Percentiles rank a stretch among this genome's conserved stretches.
Conservation (phyloP, 345 rosid genomes). For the Citrus maxima region DNA sequence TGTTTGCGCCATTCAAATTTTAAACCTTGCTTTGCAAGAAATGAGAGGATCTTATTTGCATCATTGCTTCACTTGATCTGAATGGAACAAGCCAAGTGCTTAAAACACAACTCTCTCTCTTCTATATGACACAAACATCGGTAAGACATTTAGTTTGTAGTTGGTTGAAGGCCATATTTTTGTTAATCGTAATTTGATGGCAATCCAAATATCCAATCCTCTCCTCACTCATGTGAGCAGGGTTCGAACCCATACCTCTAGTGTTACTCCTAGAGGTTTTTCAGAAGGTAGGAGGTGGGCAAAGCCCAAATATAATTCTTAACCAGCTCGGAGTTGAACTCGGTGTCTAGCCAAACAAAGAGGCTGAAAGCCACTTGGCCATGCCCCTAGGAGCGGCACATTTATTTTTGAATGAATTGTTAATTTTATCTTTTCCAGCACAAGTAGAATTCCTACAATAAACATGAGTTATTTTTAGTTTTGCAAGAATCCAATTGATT, state of each 20-base stretch:
- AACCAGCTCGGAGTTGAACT: no score
- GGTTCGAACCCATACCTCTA: no score
- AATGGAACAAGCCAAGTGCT: constrained; percentile 4
- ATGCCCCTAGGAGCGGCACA: background rate
- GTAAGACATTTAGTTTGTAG: background rate
- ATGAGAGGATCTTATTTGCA: background rate
- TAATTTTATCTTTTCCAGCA: background rate
- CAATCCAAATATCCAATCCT: no score
- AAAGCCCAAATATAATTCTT: no score
- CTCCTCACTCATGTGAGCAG: no score
- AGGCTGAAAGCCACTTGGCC: no score
- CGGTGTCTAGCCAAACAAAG: no score
- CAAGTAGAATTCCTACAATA: background rate
- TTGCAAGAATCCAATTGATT: background rate
- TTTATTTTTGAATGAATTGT: background rate
- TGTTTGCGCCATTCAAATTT: background rate
- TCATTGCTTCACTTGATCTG: background rate
- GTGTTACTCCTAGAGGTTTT: no score
- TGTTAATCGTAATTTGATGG: no score
- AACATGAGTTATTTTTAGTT: background rate
- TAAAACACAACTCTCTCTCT: background rate
- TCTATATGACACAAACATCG: background rate
- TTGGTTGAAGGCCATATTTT: background rate
- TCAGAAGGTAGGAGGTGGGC: no score
- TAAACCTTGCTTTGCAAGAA: background rate